A percentile compares a stretch with the other conserved stretches of the same genome.
Evolutionary conservation across 108 stramenopile genomes (phyloP).

Genomic region (Conticribra guillardii): DNA sequence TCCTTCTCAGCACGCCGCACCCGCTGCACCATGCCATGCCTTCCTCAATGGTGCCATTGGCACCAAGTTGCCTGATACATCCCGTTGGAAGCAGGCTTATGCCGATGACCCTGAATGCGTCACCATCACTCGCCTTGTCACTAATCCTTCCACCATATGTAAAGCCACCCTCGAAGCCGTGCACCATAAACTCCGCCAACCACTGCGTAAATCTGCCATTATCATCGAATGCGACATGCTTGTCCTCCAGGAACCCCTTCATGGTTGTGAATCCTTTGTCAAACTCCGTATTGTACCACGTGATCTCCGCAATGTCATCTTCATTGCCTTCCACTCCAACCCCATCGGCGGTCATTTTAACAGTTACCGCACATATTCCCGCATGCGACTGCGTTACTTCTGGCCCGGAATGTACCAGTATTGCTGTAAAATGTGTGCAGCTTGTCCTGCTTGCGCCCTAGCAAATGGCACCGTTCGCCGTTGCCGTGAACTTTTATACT

Average conservation of each 20-base stretch:
- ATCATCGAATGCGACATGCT: too few relatives aligned
- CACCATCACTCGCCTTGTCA: neutral
- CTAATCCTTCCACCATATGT: constrained; percentile 3
- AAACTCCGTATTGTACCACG: neutral
- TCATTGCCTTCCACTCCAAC: constrained; percentile 11
- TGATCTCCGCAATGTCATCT: neutral
- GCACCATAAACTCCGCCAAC: too few relatives aligned
- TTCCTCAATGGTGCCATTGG: constrained; percentile 21
- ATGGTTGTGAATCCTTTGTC: too few relatives aligned
- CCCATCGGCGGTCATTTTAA: constrained; percentile 8
- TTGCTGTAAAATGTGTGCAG: neutral
- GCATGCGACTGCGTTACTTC: neutral
- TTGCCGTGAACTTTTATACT: neutral
- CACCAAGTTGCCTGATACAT: neutral
- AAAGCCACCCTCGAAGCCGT: too few relatives aligned
- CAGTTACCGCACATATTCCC: neutral
- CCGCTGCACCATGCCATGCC: neutral
- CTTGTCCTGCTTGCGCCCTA: constrained; percentile 1
- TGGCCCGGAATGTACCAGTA: constrained; percentile 5
- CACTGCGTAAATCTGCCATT: too few relatives aligned
- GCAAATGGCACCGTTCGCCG: neutral
- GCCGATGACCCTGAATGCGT: neutral
- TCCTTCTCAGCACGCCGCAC: neutral
- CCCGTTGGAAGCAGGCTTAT: neutral
- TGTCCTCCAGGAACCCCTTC: too few relatives aligned